A percentile compares a stretch with the other conserved stretches of the same genome.
Evolutionary conservation across 768 basidiomycete species (phyloP).

Genomic region (Mycena belliarum): DNA sequence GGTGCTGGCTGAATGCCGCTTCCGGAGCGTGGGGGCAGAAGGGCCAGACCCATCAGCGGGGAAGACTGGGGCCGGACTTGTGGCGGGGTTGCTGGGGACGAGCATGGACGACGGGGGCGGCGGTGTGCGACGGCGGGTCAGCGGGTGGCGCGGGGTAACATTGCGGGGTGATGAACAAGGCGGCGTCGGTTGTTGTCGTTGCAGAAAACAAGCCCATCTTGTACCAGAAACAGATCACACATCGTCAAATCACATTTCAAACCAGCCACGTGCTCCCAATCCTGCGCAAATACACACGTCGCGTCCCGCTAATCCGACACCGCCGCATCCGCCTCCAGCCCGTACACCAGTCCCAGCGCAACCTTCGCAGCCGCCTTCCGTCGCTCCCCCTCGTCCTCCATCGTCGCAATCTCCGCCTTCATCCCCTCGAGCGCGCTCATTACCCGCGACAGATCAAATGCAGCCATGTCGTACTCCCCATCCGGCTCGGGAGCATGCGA

Average conservation of each 20-base stretch:
- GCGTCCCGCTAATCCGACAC: conserved; percentile 6
- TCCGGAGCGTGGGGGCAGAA: conserved; percentile 27
- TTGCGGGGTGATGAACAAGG: background rate
- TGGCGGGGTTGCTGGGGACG: conserved; percentile 9
- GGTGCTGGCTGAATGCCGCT: conserved; percentile 30
- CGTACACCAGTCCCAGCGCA: conserved; percentile 73
- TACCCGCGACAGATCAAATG: conserved; percentile 65
- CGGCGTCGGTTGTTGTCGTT: too few relatives aligned
- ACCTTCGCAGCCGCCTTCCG: conserved; percentile 63
- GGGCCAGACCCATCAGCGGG: background rate
- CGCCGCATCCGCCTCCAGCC: conserved; percentile 40
- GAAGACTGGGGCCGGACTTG: conserved; percentile 17
- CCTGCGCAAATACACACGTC: background rate
- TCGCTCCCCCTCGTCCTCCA: conserved; percentile 62
- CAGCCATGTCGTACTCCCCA: conserved; percentile 43
- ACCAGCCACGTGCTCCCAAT: background rate
- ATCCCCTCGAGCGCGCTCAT: conserved; percentile 63
- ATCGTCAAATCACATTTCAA: too few relatives aligned
- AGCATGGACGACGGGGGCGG: background rate
- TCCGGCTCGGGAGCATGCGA: too few relatives aligned
- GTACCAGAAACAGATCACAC: too few relatives aligned
- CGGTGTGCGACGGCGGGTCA: background rate
- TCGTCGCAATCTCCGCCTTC: conserved; percentile 73
- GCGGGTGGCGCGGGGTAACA: background rate
- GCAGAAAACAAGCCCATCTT: too few relatives aligned